Base-by-base conservation (phyloP, 2,329 filamentous ascomycete species). In the Trichophyton schoenleinii region DNA sequence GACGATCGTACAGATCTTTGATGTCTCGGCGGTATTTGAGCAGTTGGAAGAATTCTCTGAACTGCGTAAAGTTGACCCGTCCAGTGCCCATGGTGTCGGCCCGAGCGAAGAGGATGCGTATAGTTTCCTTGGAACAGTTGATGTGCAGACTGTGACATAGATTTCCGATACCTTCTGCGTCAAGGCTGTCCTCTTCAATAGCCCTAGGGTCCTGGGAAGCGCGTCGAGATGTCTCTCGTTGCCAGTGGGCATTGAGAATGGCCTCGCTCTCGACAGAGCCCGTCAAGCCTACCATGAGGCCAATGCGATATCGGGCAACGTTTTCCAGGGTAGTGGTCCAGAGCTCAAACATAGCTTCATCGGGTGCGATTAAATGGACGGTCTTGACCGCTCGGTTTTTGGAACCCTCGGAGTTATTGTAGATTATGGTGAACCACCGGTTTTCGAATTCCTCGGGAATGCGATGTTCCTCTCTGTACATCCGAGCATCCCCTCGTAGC, bases 101-200 rank as follows among this genome's bases (percentile, higher is more conserved):
- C 63, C 83, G 80, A 61, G 83, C 79, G 68, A 97, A 96, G 67
- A 87, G 88, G 36, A 81, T 79, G 61, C 83, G 84, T 3, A 97
- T 78, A 53, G 88, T 86, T 60, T 83, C 82, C 63, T 86, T 84
- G 1, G 90, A 88, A 68, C 89, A 90, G 73, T 96, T 91, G 68
- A 99, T 96, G 72, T 97, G 91, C 55, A 97, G 79, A 68, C 87
- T 91, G 63, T 88, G 87, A 75, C 94, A 97, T 13, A 97, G 81
- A 63, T 86, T 85, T 70, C 91, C 87, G 34, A 96, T 87, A 9
- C 88, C 88, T 15, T 81, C 79, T 60, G 95, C 83, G 66, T 92
- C 86, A 59, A 97, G 84, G 60, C 82, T 83, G 67, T 91, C 87
- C 5, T 86, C 82, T 31, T 83, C 83, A 5, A 80, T 81, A 1